Conservation (phyloP, 257 asterid genomes). For the Scutellaria galericulata region DNA sequence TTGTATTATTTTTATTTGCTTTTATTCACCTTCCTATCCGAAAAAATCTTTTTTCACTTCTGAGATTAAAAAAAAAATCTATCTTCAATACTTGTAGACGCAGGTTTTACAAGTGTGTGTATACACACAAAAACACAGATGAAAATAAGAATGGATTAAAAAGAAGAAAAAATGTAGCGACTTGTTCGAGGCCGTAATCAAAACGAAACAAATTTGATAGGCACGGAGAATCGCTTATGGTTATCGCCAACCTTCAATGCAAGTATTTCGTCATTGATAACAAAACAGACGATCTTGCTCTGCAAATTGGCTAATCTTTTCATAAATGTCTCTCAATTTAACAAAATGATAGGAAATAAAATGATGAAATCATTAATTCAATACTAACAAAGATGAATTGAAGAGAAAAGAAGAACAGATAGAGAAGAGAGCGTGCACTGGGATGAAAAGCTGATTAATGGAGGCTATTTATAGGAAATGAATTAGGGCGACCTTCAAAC, state of each 20-base stretch:
- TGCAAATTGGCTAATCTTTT: conserved; percentile 55
- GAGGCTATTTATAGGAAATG: conserved; percentile 12
- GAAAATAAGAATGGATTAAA: no score
- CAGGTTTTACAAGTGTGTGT: no score
- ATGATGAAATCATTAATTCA: not conserved
- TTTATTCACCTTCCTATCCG: no score
- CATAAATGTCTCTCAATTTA: no score
- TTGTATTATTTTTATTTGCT: no score
- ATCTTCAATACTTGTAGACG: no score
- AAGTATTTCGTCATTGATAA: conserved; percentile 51
- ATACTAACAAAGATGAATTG: not conserved
- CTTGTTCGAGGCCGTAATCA: conserved; percentile 75
- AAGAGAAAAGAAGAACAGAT: no score
- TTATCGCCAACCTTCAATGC: conserved; percentile 79
- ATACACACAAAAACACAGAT: no score
- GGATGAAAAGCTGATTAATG: not conserved
- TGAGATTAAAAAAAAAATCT: no score
- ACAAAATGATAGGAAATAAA: not conserved
- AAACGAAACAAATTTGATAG: conserved; percentile 50
- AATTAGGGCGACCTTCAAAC: conserved; percentile 21
- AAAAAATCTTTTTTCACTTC: no score
- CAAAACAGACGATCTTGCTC: conserved; percentile 61
- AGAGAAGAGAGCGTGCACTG: not conserved
- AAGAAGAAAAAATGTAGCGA: conserved; percentile 40
- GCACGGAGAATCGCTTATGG: conserved; percentile 68